Conservation (phyloP, 305 asterid genomes). For the Euphrasia arctica region DNA sequence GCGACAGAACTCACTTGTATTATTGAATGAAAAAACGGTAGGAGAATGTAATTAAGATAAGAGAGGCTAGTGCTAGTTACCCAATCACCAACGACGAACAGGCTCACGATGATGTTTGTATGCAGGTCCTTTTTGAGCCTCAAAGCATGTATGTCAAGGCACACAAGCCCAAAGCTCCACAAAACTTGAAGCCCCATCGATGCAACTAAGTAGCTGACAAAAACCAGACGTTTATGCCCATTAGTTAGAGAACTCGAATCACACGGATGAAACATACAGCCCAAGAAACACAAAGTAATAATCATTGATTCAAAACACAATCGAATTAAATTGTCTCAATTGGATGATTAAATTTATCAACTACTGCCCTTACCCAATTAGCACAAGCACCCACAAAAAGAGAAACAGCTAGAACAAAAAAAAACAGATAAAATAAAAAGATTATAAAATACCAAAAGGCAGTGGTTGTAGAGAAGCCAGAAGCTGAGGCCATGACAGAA, state of each 20-base stretch:
- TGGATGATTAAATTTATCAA: no score
- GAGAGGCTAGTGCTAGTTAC: slow-evolving; percentile 29
- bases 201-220: slow-evolving; percentile 81
- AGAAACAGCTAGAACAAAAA: slow-evolving; percentile 13
- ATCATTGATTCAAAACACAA: background rate
- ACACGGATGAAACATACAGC: background rate
- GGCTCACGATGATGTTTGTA: slow-evolving; percentile 61
- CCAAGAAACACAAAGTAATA: background rate
- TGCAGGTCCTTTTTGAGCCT: slow-evolving; percentile 69
- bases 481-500: slow-evolving; percentile 76
- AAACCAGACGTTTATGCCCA: slow-evolving; percentile 19
- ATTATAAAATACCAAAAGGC: slow-evolving; percentile 62
- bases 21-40: background rate
- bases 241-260: slow-evolving; percentile 16
- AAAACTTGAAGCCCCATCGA: slow-evolving; percentile 69
- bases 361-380: background rate
- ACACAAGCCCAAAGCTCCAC: slow-evolving; percentile 94
- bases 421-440: background rate
- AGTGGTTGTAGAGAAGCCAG: slow-evolving; percentile 77
- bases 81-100: slow-evolving; percentile 91
- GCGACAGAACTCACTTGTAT: background rate
- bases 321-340: background rate
- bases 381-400: slow-evolving; percentile 19
- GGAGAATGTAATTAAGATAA: slow-evolving; percentile 20
- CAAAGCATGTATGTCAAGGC: slow-evolving; percentile 82